Percentiles rank a stretch among this genome's conserved stretches.
phyloP scores from a whole-genome alignment of 257 asterid species.

The Jacaranda copaia region DNA sequence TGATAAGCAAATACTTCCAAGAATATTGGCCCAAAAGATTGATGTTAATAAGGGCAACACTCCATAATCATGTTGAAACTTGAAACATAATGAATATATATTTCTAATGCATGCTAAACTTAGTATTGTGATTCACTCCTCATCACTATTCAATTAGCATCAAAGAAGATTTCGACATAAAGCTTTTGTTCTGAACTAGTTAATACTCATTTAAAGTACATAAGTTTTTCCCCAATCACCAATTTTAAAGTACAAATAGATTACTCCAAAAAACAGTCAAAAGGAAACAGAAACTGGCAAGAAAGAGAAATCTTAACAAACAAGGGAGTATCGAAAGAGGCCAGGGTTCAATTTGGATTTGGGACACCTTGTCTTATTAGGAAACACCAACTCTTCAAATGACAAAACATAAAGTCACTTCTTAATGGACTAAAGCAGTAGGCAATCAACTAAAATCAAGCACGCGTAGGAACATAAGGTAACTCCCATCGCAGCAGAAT shows the following conservation, averaged over 20 bases:
- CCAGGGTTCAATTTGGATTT: neutral
- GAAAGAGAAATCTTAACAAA: neutral
- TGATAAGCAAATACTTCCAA: neutral
- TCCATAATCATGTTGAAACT: neutral
- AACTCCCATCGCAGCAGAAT: neutral
- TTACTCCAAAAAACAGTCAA: neutral
- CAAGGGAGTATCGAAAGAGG: neutral
- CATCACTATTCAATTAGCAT: neutral
- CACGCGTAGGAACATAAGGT: neutral
- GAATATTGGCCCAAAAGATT: neutral
- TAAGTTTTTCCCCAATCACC: neutral
- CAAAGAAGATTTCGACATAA: neutral
- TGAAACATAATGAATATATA: neutral
- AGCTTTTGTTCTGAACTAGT: neutral
- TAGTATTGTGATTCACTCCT: neutral
- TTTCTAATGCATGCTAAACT: neutral
- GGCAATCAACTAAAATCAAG: slow-evolving; percentile 18
- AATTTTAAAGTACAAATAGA: neutral
- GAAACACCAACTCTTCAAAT: neutral
- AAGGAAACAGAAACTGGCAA: neutral
- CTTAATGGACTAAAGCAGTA: neutral
- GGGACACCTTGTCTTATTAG: slow-evolving; percentile 9
- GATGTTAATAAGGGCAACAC: neutral
- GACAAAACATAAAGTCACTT: neutral
- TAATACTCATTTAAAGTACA: neutral